Base-by-base conservation (phyloP, 306 rosid species). In the Gillenia trifoliata region DNA sequence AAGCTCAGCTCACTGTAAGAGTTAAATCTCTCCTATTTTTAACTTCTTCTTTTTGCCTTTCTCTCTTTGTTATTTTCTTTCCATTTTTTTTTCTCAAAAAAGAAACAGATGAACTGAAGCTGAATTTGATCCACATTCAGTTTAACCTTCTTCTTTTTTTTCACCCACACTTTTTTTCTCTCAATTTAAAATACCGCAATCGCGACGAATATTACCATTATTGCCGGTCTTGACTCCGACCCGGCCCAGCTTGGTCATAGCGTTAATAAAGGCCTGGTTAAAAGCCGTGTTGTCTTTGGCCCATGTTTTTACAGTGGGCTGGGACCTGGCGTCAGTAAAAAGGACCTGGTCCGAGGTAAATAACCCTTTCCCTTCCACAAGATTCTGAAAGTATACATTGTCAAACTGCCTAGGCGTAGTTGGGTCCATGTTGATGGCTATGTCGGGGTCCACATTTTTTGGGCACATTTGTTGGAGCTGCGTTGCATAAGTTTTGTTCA, bases 401-500 rank as follows among this genome's bases (percentile, higher is more conserved):
- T 92, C 97, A 33, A 92, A 92, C 0, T 49, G 54, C 1, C 73
- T 73, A 3, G 97, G 97, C 2, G 92, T 89, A 19, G 47, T 74
- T 4, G 96, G 97, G 83, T 92, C 97, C 96, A 92, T 92, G 84
- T 92, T 64, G 77, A 89, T 72, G 75, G 96, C 97, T 62, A 89
- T 86, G 23, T 66, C 70, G 1, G 96, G 89, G 82, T 86, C 87
- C 40, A 89, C 97, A 25, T 77, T 75, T 70, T 54, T 79, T 0
- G 93, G 97, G 60, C 96, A 92, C 90, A 80, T 81, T 7, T 75
- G 47, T 34, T 66, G 81, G 20, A 92, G 86, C 68, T 79, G 59
- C 20, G 23, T 1, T 29, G 84, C 89, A 25, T 92, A 92, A 3
- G 40, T 6, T 25, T 23, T 13, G 78, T 81, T 71, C 59, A 92